These are phyloP conservation scores for Pythium chondricola DNA, from an alignment of 352 stramenopile genomes.

Conservation along the genomic window DNA sequence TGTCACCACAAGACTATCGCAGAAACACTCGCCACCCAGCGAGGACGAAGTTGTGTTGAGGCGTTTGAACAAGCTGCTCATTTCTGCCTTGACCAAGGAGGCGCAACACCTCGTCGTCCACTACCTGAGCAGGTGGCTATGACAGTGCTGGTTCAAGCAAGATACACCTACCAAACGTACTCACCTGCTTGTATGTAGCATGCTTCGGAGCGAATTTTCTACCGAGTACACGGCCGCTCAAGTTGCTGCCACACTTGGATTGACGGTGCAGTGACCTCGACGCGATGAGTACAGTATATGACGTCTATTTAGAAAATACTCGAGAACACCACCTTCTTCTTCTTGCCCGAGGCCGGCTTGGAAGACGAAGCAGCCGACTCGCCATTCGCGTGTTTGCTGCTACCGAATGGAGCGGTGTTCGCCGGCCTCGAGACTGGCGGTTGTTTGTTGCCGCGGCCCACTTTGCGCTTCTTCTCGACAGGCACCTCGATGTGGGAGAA, in stretches of 20 bases:
- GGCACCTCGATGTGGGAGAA: conserved; percentile 72
- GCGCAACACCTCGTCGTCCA: not conserved
- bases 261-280: too few species aligned
- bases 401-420: conserved; percentile 12
- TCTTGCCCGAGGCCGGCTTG: conserved; percentile 34
- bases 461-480: conserved; percentile 65
- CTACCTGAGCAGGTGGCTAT: conserved; percentile 1
- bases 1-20: not conserved
- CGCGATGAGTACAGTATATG: too few species aligned
- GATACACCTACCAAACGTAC: not conserved
- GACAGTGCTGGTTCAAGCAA: not conserved
- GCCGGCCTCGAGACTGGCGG: not conserved
- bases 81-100: not conserved
- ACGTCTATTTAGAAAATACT: conserved; percentile 52
- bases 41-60: conserved; percentile 3
- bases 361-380: not conserved
- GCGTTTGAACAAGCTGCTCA: conserved; percentile 16
- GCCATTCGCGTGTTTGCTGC: not conserved
- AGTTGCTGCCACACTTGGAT: conserved; percentile 6
- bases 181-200: not conserved
- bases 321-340: conserved; percentile 81
- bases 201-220: conserved; percentile 12
- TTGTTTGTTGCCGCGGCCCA: conserved; percentile 11
- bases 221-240: not conserved
- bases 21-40: conserved; percentile 1